These are phyloP conservation scores for Trichothecium sympodiale DNA, from an alignment of 2,329 filamentous ascomycete species.

Conservation along the genomic window DNA sequence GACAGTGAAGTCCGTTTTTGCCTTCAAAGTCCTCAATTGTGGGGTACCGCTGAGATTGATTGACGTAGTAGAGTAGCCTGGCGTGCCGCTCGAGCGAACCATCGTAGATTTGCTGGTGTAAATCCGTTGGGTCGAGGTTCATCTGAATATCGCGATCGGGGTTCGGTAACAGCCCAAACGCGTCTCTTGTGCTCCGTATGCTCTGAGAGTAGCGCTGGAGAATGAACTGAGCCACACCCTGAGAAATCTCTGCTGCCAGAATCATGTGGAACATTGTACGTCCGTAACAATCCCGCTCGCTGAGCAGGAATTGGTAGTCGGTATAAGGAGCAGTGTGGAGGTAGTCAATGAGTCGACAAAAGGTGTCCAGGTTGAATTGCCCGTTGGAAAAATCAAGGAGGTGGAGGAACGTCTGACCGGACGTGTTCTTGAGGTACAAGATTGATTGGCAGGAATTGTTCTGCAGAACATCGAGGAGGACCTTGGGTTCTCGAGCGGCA, in stretches of 20 bases:
- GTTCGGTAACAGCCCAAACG: constrained; percentile 27
- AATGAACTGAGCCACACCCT: constrained; percentile 19
- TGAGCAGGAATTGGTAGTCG: constrained; percentile 17
- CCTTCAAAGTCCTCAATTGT: constrained; percentile 25
- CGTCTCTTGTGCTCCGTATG: constrained; percentile 31
- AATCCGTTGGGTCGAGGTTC: too few species aligned
- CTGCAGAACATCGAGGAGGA: constrained; percentile 18
- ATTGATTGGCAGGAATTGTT: constrained; percentile 9
- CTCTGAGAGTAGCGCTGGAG: constrained; percentile 20
- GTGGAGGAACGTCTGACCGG: constrained; percentile 38
- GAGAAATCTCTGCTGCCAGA: constrained; percentile 12
- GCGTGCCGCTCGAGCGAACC: too few species aligned
- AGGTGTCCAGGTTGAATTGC: constrained; percentile 3
- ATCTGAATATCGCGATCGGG: background rate
- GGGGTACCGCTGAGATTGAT: constrained; percentile 9
- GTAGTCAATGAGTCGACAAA: constrained; percentile 16
- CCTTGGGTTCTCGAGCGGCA: constrained; percentile 20
- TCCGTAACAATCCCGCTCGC: constrained; percentile 35
- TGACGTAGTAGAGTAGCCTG: constrained; percentile 10
- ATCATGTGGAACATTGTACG: constrained; percentile 41
- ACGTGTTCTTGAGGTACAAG: constrained; percentile 25
- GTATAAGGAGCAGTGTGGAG: constrained; percentile 5
- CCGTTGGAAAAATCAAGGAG: constrained; percentile 17
- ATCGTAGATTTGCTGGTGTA: too few species aligned
- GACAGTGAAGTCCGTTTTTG: constrained; percentile 46